Evolutionary conservation across 1,139 yeast genomes (phyloP).

Genomic region (Sugiyamaella neomexicana): DNA sequence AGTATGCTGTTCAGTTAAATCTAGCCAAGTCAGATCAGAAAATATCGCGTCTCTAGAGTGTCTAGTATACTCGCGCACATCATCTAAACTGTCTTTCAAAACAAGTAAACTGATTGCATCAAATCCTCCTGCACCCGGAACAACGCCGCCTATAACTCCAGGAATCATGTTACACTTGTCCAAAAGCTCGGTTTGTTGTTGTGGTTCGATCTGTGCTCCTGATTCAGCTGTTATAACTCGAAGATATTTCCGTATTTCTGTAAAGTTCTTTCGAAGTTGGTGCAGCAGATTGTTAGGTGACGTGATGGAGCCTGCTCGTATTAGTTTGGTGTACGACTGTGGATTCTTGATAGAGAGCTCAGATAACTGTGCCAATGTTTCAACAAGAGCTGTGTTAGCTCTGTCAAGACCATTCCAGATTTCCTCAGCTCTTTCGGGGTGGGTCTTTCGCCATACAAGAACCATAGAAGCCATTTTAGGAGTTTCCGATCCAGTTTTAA

Average conservation of each 20-base stretch:
- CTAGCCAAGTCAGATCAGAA: constrained; percentile 38
- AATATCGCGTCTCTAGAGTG: constrained; percentile 26
- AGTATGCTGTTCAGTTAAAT: constrained; percentile 37
- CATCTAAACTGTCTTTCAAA: constrained; percentile 47
- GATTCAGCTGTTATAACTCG: constrained; percentile 61
- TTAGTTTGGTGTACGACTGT: constrained; percentile 19
- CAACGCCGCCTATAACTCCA: constrained; percentile 92
- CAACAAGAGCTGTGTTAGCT: constrained; percentile 60
- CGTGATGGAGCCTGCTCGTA: constrained; percentile 16
- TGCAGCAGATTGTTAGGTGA: constrained; percentile 7
- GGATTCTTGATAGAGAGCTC: constrained; percentile 29
- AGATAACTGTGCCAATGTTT: constrained; percentile 47
- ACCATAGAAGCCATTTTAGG: constrained; percentile 84
- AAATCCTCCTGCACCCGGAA: constrained; percentile 98
- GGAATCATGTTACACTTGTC: constrained; percentile 55
- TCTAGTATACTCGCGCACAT: constrained; percentile 43
- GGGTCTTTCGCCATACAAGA: constrained; percentile 60
- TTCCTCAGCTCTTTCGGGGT: constrained; percentile 52
- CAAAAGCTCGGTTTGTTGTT: constrained; percentile 67
- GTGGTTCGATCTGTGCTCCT: constrained; percentile 89
- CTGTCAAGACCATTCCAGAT: constrained; percentile 58
- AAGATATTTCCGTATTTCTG: constrained; percentile 54
- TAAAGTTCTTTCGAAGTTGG: constrained; percentile 39
- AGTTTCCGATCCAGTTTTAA: constrained; percentile 88
- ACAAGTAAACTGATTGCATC: constrained; percentile 85